Conservation (phyloP, 176 grass and related monocot genomes). For the Miscanthus lutarioriparius region DNA sequence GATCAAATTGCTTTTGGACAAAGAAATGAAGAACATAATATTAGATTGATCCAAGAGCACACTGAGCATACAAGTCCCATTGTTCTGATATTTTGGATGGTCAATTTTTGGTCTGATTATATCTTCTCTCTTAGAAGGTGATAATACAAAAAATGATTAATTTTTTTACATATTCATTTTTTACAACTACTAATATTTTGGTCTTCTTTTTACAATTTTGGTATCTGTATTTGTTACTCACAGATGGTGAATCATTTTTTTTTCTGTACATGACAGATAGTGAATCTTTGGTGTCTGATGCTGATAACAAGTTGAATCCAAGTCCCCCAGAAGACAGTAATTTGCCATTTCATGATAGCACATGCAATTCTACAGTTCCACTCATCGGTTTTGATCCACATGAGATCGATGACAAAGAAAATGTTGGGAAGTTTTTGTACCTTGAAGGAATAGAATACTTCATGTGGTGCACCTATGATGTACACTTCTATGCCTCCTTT, state of each 20-base stretch:
- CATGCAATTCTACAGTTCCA: slow-evolving; percentile 24
- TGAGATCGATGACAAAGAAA: slow-evolving; percentile 53
- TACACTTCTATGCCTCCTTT: slow-evolving; percentile 98
- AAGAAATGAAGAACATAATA: background rate
- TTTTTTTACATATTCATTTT: background rate
- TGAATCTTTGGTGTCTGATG: slow-evolving; percentile 35
- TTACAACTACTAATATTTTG: background rate
- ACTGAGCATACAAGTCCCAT: background rate
- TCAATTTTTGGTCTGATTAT: slow-evolving; percentile 3
- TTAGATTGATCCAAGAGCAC: slow-evolving; percentile 3
- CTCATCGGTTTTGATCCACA: slow-evolving; percentile 31
- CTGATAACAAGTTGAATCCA: slow-evolving; percentile 37
- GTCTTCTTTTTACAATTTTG: background rate
- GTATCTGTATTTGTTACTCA: slow-evolving; percentile 20
- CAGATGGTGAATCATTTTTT: slow-evolving; percentile 54
- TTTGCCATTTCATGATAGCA: slow-evolving; percentile 29
- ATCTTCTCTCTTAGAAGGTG: slow-evolving; percentile 19
- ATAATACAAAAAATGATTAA: background rate
- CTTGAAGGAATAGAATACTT: slow-evolving; percentile 97
- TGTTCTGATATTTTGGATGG: background rate
- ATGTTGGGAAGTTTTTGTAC: slow-evolving; percentile 91
- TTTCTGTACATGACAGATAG: slow-evolving; percentile 38
- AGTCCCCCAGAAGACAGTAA: slow-evolving; percentile 28
- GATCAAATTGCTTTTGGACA: background rate
- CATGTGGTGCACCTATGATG: slow-evolving; percentile 97